A percentile compares a stretch with the other conserved stretches of the same genome.
Conservation (phyloP, 257 asterid species). For the Jasminum sambac region DNA sequence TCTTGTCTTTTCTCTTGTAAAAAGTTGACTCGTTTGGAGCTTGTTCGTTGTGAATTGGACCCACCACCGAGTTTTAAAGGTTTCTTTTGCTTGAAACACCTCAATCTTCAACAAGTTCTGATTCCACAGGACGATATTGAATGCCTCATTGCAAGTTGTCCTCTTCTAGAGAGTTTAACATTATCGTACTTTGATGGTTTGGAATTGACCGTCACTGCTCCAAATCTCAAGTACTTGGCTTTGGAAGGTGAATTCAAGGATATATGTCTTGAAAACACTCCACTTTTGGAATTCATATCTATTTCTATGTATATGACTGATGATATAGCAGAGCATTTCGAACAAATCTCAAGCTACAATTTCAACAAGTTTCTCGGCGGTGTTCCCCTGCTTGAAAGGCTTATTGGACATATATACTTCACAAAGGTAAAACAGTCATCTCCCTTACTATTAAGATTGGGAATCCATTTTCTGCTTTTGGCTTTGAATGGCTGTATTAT, state of each 20-base stretch:
- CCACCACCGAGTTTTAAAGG: slow-evolving; percentile 75
- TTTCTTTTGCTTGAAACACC: slow-evolving; percentile 58
- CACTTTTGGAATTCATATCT: slow-evolving; percentile 51
- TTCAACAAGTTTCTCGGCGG: slow-evolving; percentile 79
- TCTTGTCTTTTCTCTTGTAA: slow-evolving; percentile 63
- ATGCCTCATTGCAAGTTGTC: slow-evolving; percentile 75
- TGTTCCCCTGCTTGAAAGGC: slow-evolving; percentile 75
- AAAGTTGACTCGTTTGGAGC: slow-evolving; percentile 65
- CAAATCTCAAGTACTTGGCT: slow-evolving; percentile 70
- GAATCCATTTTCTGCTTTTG: not conserved
- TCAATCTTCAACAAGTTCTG: slow-evolving; percentile 69
- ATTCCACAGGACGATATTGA: slow-evolving; percentile 69
- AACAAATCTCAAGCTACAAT: slow-evolving; percentile 73
- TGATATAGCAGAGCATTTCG: slow-evolving; percentile 69
- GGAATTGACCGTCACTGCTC: slow-evolving; percentile 70
- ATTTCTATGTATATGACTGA: slow-evolving; percentile 83
- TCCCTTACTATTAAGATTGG: slow-evolving; percentile 2
- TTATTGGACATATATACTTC: slow-evolving; percentile 80
- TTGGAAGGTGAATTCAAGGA: slow-evolving; percentile 95
- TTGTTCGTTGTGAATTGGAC: slow-evolving; percentile 68
- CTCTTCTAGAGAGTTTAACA: slow-evolving; percentile 72
- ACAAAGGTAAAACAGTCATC: slow-evolving; percentile 57
- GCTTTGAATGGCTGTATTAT: not conserved
- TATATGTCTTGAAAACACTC: slow-evolving; percentile 67
- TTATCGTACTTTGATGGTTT: slow-evolving; percentile 70